Percentiles rank a stretch among this genome's conserved stretches.
These are phyloP conservation scores for Aspergillus niger DNA, from an alignment of 2,329 filamentous ascomycete species.

Conservation along the genomic window DNA sequence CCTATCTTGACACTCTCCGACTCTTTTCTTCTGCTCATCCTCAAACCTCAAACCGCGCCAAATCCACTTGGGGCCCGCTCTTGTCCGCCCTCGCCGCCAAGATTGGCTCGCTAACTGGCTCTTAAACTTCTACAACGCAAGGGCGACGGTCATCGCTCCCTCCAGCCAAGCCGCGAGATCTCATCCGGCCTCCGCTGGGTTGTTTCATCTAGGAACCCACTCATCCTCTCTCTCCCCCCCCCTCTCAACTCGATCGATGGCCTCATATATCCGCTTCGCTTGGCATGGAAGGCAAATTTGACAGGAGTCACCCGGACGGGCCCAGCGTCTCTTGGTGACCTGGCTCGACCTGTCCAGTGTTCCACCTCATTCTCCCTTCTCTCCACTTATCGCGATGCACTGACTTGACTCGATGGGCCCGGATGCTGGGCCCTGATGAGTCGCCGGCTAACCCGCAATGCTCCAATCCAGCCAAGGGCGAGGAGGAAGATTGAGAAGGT, in stretches of 20 bases:
- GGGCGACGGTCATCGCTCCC: background rate
- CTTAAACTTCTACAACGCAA: slow-evolving; percentile 1
- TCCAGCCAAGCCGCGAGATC: slow-evolving; percentile 9
- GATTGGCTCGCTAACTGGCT: slow-evolving; percentile 2
- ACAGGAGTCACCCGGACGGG: background rate
- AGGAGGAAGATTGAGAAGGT: background rate
- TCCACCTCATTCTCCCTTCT: background rate
- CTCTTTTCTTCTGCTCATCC: background rate
- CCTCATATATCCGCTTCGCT: background rate
- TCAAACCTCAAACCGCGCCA: background rate
- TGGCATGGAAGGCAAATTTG: slow-evolving; percentile 1
- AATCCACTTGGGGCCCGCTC: slow-evolving; percentile 7
- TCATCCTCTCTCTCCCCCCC: background rate
- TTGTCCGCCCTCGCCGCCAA: background rate
- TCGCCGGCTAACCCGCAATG: background rate
- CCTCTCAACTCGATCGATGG: background rate
- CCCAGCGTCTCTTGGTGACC: background rate
- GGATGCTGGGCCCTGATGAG: background rate
- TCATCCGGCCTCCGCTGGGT: slow-evolving; percentile 11
- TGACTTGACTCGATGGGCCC: slow-evolving; percentile 1
- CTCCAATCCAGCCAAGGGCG: background rate
- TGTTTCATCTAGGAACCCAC: slow-evolving; percentile 16
- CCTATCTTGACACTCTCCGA: background rate
- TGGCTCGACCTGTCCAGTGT: background rate
- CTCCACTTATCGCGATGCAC: background rate